Conservation (phyloP, 2,329 filamentous ascomycete genomes). For the Mollisiaceae sp. region DNA sequence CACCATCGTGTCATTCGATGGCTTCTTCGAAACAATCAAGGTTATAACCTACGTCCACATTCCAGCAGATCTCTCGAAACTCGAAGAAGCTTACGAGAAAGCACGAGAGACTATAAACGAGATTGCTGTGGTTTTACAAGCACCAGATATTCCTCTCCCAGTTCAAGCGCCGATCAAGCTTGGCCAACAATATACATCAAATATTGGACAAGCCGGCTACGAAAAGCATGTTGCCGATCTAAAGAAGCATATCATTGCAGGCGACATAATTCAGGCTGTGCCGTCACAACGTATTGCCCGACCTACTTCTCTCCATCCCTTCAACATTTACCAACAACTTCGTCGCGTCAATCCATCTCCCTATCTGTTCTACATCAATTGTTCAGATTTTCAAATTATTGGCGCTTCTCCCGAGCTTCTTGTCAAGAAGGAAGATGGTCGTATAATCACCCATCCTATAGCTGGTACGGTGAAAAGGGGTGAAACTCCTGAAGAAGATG, state of each 20-base stretch:
- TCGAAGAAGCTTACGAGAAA: constrained; percentile 73
- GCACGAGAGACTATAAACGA: constrained; percentile 68
- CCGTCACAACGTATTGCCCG: constrained; percentile 92
- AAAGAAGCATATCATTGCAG: constrained; percentile 88
- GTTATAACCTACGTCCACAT: constrained; percentile 90
- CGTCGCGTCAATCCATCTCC: constrained; percentile 97
- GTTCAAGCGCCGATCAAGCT: constrained; percentile 74
- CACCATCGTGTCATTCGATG: constrained; percentile 91
- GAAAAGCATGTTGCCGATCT: constrained; percentile 84
- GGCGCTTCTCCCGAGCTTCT: constrained; percentile 94
- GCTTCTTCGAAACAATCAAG: constrained; percentile 92
- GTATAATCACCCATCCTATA: constrained; percentile 95
- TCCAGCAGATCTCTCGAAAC: constrained; percentile 58
- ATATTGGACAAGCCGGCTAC: constrained; percentile 88
- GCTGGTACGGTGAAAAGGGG: constrained; percentile 93
- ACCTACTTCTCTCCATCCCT: constrained; percentile 89
- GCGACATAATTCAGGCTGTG: constrained; percentile 97
- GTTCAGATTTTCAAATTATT: constrained; percentile 90
- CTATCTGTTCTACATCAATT: constrained; percentile 96
- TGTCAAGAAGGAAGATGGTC: constrained; percentile 84
- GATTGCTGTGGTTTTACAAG: constrained; percentile 73
- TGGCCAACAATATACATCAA: constrained; percentile 83
- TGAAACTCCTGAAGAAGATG: constrained; percentile 80
- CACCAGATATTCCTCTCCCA: constrained; percentile 78
- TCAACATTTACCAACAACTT: constrained; percentile 96